Conservation (phyloP, 441 rosid genomes). For the Euphorbia celastroides region DNA sequence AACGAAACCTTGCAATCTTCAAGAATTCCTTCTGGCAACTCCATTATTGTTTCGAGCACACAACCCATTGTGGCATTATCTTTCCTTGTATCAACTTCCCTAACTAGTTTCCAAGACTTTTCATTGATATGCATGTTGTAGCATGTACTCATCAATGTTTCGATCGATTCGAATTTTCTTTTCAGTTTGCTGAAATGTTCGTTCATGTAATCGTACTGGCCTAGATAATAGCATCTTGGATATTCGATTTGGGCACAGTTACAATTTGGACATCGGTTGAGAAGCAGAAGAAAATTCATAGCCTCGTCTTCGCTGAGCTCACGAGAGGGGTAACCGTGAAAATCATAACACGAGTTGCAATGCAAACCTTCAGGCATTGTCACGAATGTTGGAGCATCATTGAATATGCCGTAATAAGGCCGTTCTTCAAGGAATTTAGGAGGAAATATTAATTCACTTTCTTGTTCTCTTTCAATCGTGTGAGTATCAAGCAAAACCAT, state of each 20-base stretch:
- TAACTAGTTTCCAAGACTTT: not conserved
- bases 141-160: not conserved
- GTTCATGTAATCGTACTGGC: not conserved
- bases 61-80: not conserved
- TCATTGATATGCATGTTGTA: not conserved
- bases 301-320: not conserved
- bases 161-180: not conserved
- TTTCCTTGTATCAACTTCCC: not conserved
- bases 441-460: not conserved
- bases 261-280: not conserved
- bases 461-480: not conserved
- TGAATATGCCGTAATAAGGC: not conserved
- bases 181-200: not conserved
- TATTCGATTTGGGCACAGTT: not conserved
- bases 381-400: not conserved
- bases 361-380: not conserved
- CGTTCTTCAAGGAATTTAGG: not conserved
- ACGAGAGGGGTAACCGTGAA: constrained; percentile 8
- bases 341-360: not conserved
- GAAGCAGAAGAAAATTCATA: not conserved
- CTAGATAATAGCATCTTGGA: not conserved
- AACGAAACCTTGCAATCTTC: not conserved
- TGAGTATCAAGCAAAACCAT: not conserved
- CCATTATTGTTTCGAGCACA: not conserved
- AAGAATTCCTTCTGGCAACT: constrained; percentile 5